phyloP scores from a whole-genome alignment of 176 grass and related monocot genomes.

The Carex littledalei region DNA sequence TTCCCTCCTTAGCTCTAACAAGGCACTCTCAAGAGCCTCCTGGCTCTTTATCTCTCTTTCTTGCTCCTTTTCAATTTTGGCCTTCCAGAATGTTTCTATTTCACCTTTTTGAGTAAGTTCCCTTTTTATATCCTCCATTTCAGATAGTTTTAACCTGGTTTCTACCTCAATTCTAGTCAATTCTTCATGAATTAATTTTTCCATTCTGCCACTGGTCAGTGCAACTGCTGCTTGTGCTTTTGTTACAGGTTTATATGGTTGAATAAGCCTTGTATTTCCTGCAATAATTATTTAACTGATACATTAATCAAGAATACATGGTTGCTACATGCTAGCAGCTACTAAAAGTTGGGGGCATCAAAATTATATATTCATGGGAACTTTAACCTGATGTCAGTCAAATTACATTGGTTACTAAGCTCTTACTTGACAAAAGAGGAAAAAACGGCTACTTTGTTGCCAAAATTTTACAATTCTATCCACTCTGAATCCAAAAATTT shows the following conservation, averaged over 20 bases:
- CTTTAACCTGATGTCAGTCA: background rate
- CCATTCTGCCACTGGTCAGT: slow-evolving; percentile 72
- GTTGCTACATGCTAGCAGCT: background rate
- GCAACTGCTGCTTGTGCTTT: slow-evolving; percentile 88
- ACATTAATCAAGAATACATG: slow-evolving; percentile 22
- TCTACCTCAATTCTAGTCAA: slow-evolving; percentile 59
- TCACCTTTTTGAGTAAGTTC: slow-evolving; percentile 68
- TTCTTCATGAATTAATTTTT: slow-evolving; percentile 54
- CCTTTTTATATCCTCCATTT: slow-evolving; percentile 66
- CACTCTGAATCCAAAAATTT: background rate
- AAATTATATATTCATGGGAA: background rate
- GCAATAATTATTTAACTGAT: slow-evolving; percentile 23
- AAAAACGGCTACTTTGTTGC: background rate
- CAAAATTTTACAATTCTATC: background rate
- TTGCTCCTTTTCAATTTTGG: slow-evolving; percentile 45
- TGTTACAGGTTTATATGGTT: slow-evolving; percentile 77
- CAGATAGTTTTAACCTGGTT: slow-evolving; percentile 45
- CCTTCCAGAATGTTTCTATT: slow-evolving; percentile 70
- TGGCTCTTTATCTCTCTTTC: slow-evolving; percentile 28
- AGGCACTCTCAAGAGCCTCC: slow-evolving; percentile 40
- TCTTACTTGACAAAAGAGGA: background rate
- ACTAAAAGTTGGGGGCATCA: background rate
- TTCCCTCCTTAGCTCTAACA: slow-evolving; percentile 57
- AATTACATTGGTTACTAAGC: slow-evolving; percentile 1
- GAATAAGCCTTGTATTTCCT: slow-evolving; percentile 93